A percentile compares a stretch with the other conserved stretches of the same genome.
These are phyloP conservation scores for Chamaenerion angustifolium DNA, from an alignment of 345 rosid genomes.

Conservation along the genomic window DNA sequence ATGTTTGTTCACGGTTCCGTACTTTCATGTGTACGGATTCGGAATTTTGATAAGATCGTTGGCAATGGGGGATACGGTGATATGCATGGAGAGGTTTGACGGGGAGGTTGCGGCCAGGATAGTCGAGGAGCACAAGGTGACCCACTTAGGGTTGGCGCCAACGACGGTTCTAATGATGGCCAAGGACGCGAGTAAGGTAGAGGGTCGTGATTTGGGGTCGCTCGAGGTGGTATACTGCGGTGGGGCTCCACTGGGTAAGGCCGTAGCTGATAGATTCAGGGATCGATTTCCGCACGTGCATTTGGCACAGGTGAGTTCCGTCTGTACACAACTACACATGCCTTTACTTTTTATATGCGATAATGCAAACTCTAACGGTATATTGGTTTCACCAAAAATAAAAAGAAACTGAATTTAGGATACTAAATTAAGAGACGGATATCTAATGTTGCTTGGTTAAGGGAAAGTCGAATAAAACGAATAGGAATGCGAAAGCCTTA, in stretches of 20 bases:
- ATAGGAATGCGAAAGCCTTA: too few species aligned
- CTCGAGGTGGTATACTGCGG: constrained; percentile 33
- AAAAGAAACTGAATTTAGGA: too few species aligned
- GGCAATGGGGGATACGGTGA: constrained; percentile 31
- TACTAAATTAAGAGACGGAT: too few species aligned
- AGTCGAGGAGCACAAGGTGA: constrained; percentile 18
- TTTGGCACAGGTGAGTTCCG: constrained; percentile 26
- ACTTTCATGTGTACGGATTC: constrained; percentile 43
- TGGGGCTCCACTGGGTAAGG: constrained; percentile 26
- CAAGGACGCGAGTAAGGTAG: constrained; percentile 5
- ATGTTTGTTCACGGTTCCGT: constrained; percentile 30
- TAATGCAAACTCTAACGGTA: too few species aligned
- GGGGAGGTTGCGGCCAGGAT: constrained; percentile 15
- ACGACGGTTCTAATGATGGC: constrained; percentile 30
- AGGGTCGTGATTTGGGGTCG: constrained; percentile 32
- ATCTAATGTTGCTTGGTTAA: too few species aligned
- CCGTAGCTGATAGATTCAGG: constrained; percentile 15
- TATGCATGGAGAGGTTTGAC: constrained; percentile 19
- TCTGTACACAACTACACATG: too few species aligned
- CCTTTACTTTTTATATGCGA: too few species aligned
- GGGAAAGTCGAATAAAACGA: too few species aligned
- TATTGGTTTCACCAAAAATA: too few species aligned
- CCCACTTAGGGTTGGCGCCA: constrained; percentile 37
- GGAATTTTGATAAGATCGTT: constrained; percentile 12
- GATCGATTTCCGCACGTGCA: constrained; percentile 21